phyloP scores from a whole-genome alignment of 371 early-diverging fungal genomes.

The Apophysomyces variabilis region DNA sequence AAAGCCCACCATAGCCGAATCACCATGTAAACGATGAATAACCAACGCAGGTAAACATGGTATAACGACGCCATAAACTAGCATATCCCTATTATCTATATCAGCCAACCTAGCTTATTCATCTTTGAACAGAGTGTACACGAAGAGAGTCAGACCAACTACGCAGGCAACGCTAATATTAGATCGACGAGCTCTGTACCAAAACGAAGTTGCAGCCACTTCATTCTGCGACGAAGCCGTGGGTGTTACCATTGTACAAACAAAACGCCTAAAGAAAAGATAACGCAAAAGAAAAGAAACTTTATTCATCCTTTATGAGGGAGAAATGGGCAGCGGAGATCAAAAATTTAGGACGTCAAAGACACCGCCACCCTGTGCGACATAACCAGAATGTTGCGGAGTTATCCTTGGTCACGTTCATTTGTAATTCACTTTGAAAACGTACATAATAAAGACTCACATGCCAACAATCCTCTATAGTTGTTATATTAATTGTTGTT shows the following conservation, averaged over 20 bases:
- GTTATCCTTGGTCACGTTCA: too few relatives aligned
- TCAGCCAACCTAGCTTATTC: background rate
- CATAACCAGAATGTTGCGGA: too few relatives aligned
- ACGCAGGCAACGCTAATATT: conserved; percentile 56
- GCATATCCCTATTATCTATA: conserved; percentile 61
- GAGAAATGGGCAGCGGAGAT: too few relatives aligned
- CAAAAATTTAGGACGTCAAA: too few relatives aligned
- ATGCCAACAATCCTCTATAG: too few relatives aligned
- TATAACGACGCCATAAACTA: conserved; percentile 83
- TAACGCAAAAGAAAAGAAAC: background rate
- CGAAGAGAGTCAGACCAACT: conserved; percentile 62
- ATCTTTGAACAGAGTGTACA: conserved; percentile 32
- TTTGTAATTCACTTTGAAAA: too few relatives aligned
- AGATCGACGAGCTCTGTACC: conserved; percentile 52
- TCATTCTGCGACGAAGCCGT: background rate
- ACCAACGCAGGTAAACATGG: conserved; percentile 84
- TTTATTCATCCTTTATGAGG: too few relatives aligned
- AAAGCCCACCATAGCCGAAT: conserved; percentile 72
- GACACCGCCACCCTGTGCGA: too few relatives aligned
- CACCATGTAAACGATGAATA: conserved; percentile 62
- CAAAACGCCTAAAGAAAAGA: background rate
- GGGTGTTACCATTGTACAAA: background rate
- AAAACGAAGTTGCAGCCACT: conserved; percentile 1
- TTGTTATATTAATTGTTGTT: too few relatives aligned
- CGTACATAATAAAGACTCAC: too few relatives aligned